Percentiles rank a stretch among this genome's conserved stretches.
Conservation (phyloP, 768 basidiomycete species). For the Lactifluus rugatus region DNA sequence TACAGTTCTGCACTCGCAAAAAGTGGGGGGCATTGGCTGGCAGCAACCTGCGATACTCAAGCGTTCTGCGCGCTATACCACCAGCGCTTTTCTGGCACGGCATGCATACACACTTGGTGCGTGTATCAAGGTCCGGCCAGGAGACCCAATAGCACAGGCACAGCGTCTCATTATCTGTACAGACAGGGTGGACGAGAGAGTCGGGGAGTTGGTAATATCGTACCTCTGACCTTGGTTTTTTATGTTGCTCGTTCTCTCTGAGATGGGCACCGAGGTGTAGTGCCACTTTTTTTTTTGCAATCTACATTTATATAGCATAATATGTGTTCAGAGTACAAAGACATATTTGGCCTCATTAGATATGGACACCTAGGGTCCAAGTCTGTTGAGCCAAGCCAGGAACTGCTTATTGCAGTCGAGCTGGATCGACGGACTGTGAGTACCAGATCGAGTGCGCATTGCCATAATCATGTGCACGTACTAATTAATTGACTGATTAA, state of each 20-base stretch:
- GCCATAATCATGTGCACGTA: too few relatives aligned
- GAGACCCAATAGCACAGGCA: conserved; percentile 8
- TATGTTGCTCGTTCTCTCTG: conserved; percentile 21
- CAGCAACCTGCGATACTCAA: background rate
- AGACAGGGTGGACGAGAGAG: background rate
- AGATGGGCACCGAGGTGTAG: too few relatives aligned
- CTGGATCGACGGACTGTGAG: too few relatives aligned
- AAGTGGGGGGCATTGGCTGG: background rate
- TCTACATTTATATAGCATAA: too few relatives aligned
- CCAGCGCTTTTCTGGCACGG: conserved; percentile 29
- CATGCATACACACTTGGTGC: conserved; percentile 29
- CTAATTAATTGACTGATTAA: too few relatives aligned
- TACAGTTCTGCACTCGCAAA: background rate
- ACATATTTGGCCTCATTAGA: too few relatives aligned
- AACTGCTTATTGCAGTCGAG: too few relatives aligned
- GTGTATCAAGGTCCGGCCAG: conserved; percentile 35
- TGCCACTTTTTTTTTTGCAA: too few relatives aligned
- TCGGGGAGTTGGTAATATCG: conserved; percentile 23
- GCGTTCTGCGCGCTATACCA: background rate
- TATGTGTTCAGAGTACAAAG: too few relatives aligned
- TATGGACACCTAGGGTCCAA: too few relatives aligned
- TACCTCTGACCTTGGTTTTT: conserved; percentile 41
- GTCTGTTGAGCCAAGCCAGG: too few relatives aligned
- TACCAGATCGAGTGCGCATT: too few relatives aligned
- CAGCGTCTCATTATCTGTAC: background rate